Evolutionary conservation across 352 stramenopile genomes (phyloP).

Genomic region (Globisporangium takayamanum): DNA sequence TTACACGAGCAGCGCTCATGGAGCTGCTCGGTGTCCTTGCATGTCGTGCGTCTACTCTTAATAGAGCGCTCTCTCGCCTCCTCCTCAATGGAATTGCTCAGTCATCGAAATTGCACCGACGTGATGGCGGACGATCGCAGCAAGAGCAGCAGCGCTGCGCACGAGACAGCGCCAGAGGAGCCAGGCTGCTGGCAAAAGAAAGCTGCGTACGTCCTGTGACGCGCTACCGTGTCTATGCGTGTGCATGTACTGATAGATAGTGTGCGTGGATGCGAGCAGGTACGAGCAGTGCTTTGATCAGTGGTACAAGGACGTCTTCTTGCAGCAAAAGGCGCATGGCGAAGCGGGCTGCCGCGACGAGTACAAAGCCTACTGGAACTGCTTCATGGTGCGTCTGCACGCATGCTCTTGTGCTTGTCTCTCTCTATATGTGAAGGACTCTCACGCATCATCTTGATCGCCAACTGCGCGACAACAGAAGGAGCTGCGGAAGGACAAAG

Average conservation of each 20-base stretch:
- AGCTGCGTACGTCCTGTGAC: conserved; percentile 27
- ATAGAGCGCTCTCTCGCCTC: conserved; percentile 13
- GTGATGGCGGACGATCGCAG: conserved; percentile 2
- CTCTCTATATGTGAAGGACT: neutral
- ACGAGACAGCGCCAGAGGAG: conserved; percentile 19
- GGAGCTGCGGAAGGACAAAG: conserved; percentile 54
- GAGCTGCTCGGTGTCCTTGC: neutral
- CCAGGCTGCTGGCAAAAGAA: conserved; percentile 68
- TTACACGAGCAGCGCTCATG: neutral
- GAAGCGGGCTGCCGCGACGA: conserved; percentile 71
- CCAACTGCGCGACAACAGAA: conserved; percentile 20
- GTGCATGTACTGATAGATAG: neutral
- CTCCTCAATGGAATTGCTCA: neutral
- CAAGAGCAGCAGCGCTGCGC: neutral
- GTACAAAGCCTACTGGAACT: conserved; percentile 73
- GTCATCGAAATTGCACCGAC: neutral
- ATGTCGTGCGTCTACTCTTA: conserved; percentile 1
- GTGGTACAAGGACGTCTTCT: conserved; percentile 84
- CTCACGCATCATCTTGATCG: neutral
- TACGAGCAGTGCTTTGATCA: conserved; percentile 86
- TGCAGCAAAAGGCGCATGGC: conserved; percentile 70
- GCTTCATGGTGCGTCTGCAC: conserved; percentile 44
- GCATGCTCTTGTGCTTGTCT: neutral
- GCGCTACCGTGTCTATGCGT: neutral
- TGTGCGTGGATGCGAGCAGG: conserved; percentile 11